Evolutionary conservation across 225 moss, liverwort and hornwort species (phyloP).

Genomic region (Neckera pumila): DNA sequence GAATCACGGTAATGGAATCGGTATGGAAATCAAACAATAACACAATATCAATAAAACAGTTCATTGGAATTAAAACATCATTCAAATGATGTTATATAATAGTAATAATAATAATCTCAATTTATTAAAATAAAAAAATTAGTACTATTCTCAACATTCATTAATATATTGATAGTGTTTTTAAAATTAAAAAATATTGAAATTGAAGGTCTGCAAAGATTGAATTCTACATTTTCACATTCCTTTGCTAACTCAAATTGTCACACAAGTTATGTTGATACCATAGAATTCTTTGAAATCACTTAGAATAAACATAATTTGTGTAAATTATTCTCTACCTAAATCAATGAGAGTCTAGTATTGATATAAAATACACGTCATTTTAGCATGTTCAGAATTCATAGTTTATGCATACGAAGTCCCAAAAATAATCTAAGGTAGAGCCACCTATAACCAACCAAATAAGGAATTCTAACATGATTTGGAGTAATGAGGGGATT

Average conservation of each 20-base stretch:
- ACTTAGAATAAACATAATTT: neutral
- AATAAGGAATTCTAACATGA: too few species aligned
- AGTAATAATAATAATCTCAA: too few species aligned
- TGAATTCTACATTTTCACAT: neutral
- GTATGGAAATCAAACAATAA: neutral
- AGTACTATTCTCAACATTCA: neutral
- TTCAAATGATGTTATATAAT: neutral
- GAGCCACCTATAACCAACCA: too few species aligned
- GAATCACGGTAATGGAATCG: too few species aligned
- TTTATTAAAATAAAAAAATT: neutral
- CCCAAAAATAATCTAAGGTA: neutral
- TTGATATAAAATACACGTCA: fast-evolving
- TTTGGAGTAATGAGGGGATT: too few species aligned
- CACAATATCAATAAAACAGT: neutral
- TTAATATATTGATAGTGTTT: neutral
- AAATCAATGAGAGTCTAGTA: neutral
- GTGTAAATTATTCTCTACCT: fast-evolving
- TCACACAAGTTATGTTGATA: neutral
- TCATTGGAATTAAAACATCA: neutral
- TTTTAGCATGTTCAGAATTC: neutral
- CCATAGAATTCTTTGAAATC: neutral
- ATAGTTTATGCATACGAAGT: neutral
- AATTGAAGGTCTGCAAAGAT: neutral
- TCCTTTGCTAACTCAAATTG: neutral
- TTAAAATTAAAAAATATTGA: neutral